Base-by-base conservation (phyloP, 2,329 filamentous ascomycete species). In the Xylariaceae sp. region DNA sequence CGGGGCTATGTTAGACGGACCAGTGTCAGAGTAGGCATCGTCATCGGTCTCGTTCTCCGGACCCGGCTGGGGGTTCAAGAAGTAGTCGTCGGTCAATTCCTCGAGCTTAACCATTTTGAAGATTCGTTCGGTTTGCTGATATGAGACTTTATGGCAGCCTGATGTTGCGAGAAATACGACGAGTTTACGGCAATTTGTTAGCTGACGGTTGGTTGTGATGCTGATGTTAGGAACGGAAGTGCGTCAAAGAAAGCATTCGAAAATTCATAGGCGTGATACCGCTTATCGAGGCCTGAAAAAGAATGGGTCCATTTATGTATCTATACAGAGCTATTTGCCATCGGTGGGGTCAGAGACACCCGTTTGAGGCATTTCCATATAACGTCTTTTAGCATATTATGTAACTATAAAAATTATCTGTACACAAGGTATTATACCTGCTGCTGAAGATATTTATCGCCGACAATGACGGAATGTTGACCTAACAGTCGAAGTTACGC, bases 61-160 rank as follows among this genome's bases (percentile, higher is more conserved):
- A 59, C 84, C 80, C 63, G 86, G 78, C 71, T 88, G 87, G 67
- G 82, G 79, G 75, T 84, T 80, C 78, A 88, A 82, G 81, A 97
- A 96, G 78, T 95, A 90, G 83, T 97, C 92, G 75, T 97, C 93
- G 74, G 95, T 88, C 73, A 97, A 93, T 82, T 97, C 93, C 74
- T 91, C 90, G 74, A 97, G 90, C 78, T 93, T 91, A 76, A 97
- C 93, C 93, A 97, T 69, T 52, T 37, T 59, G 18, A 30, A 4
- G 5, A 5, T 30, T 30, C 23, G 23, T 30, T 30, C 23, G 23
- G 23, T 30, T 30, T 30, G 5, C 23, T 30, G 23, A 30, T 30
- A 30, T 5, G 23, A 30, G 23, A 30, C 5, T 4, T 30, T 30
- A 30, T 30, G 23, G 23, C 23, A 23, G 30, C 13, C 4, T 8